Percentiles rank a stretch among this genome's conserved stretches.
These are phyloP conservation scores for Alternaria rosae DNA, from an alignment of 2,329 filamentous ascomycete genomes.

Conservation along the genomic window DNA sequence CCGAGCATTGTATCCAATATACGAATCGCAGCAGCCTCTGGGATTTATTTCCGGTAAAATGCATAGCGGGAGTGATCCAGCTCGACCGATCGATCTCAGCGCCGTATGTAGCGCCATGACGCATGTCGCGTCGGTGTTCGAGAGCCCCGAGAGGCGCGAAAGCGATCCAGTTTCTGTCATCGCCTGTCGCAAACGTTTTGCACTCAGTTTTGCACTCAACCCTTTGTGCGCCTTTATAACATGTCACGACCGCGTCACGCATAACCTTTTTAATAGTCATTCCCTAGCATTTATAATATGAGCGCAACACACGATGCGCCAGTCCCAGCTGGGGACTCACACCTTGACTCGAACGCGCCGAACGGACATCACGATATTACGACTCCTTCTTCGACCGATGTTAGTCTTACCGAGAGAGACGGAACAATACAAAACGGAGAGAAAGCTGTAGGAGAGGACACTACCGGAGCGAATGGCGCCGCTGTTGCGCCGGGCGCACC, in stretches of 20 bases:
- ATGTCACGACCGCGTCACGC: conserved; percentile 1
- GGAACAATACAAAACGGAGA: conserved; percentile 4
- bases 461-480: conserved; percentile 10
- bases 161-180: not conserved
- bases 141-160: conserved; percentile 6
- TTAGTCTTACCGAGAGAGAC: conserved; percentile 19
- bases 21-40: not conserved
- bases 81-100: conserved; percentile 15
- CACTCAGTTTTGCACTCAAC: not conserved
- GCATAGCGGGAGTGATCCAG: not conserved
- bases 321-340: not conserved
- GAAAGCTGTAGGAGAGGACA: conserved; percentile 4
- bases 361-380: conserved; percentile 19
- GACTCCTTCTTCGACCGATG: conserved; percentile 26
- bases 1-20: not conserved
- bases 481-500: conserved; percentile 18
- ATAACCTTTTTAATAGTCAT: not conserved
- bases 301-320: conserved; percentile 12
- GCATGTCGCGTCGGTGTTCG: conserved; percentile 9
- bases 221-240: conserved; percentile 1
- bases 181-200: conserved; percentile 1
- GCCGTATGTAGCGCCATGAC: conserved; percentile 8
- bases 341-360: conserved; percentile 6
- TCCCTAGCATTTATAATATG: conserved; percentile 4
- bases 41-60: conserved; percentile 3